Conservation (phyloP, 73 alveolate genomes). For the Tetrahymena thermophila region DNA sequence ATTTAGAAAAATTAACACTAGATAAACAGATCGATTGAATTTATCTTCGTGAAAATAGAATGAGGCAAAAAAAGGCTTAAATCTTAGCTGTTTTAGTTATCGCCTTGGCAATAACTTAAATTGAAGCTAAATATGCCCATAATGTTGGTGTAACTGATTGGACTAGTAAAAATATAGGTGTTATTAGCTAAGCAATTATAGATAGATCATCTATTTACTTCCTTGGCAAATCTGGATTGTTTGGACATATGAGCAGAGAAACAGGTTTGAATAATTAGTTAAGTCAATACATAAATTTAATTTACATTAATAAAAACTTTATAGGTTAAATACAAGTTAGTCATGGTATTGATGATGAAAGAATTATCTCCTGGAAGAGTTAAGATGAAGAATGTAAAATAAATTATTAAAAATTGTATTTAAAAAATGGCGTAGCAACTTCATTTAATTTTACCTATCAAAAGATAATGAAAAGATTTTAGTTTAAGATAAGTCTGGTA, state of each 20-base stretch:
- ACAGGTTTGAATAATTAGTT: background rate
- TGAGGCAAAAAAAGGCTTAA: background rate
- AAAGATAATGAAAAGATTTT: background rate
- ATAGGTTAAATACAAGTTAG: background rate
- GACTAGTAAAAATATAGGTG: background rate
- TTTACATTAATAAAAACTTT: background rate
- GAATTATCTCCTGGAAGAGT: background rate
- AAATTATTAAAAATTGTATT: background rate
- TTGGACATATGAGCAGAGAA: background rate
- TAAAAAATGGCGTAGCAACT: background rate
- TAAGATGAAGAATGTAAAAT: background rate
- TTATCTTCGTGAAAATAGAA: background rate
- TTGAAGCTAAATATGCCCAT: background rate
- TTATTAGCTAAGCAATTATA: background rate
- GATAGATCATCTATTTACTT: background rate
- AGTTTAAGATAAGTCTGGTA: background rate
- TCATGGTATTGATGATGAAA: background rate
- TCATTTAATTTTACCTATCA: background rate
- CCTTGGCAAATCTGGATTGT: background rate
- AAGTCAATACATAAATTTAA: background rate
- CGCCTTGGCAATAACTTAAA: background rate
- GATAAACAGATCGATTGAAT: background rate
- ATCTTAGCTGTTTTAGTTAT: background rate
- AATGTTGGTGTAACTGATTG: background rate
- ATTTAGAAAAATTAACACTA: background rate